Conservation (phyloP, 352 stramenopile species). For the Thalassiosira exigua region DNA sequence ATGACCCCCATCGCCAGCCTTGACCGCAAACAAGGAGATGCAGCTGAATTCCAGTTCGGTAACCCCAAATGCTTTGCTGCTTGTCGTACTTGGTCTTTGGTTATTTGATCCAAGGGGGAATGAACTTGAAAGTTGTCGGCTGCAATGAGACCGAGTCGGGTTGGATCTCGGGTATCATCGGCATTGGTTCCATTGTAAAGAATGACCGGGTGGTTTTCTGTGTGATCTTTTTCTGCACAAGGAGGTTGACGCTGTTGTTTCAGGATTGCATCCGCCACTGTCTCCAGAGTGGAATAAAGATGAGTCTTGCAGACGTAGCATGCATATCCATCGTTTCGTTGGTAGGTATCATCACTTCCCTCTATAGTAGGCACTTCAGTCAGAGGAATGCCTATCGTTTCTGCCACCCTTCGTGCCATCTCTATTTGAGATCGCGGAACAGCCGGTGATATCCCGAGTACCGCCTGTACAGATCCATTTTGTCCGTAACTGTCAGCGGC, state of each 20-base stretch:
- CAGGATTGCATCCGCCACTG: conserved; percentile 79
- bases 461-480: conserved; percentile 84
- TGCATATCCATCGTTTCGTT: conserved; percentile 92
- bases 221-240: not conserved
- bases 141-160: conserved; percentile 90
- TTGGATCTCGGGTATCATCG: conserved; percentile 93
- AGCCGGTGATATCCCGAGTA: conserved; percentile 91
- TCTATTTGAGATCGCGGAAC: conserved; percentile 89
- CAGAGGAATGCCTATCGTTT: conserved; percentile 89
- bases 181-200: conserved; percentile 98
- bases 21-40: conserved; percentile 94
- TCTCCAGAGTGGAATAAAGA: conserved; percentile 93
- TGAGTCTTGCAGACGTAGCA: conserved; percentile 98
- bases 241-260: conserved; percentile 25
- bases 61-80: conserved; percentile 91
- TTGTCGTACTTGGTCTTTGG: conserved; percentile 88
- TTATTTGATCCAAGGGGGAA: conserved; percentile 90
- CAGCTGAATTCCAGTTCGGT: conserved; percentile 94
- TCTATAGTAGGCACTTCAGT: conserved; percentile 90
- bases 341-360: conserved; percentile 88
- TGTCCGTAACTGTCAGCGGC: not conserved
- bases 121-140: conserved; percentile 92
- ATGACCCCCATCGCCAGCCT: conserved; percentile 93
- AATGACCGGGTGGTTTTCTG: conserved; percentile 42
- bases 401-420: conserved; percentile 88